Conservation (phyloP, 2,329 filamentous ascomycete species). For the Metarhizium humberi region DNA sequence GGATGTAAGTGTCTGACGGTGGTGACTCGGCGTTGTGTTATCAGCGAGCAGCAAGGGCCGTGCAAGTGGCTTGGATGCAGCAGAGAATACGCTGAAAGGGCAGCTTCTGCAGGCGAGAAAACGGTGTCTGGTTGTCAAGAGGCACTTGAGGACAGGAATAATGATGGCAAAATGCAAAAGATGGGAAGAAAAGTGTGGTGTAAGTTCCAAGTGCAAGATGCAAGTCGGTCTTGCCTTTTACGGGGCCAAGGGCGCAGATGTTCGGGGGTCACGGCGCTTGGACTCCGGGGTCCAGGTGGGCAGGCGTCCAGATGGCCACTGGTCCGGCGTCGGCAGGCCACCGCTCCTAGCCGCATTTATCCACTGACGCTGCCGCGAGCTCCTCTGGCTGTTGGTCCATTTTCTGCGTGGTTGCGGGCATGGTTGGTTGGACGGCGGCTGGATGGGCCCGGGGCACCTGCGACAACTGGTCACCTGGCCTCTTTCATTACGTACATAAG, state of each 20-base stretch:
- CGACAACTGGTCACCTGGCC: background rate
- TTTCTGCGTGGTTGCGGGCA: no score
- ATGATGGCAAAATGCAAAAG: background rate
- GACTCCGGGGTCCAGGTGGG: slow-evolving; percentile 1
- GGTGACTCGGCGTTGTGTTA: no score
- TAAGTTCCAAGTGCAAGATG: background rate
- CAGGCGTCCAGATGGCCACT: background rate
- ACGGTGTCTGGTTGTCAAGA: no score
- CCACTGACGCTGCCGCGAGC: background rate
- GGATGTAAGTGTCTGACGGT: background rate
- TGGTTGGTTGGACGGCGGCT: no score
- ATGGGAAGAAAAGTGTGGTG: background rate
- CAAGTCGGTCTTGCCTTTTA: background rate
- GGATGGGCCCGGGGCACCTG: no score
- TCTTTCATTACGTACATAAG: background rate
- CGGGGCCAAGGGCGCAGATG: no score
- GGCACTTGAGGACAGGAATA: no score
- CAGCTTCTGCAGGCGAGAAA: no score
- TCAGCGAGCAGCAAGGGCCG: no score
- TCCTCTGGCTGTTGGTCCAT: background rate
- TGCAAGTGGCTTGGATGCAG: background rate
- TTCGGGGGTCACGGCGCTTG: background rate
- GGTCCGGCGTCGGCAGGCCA: slow-evolving; percentile 5
- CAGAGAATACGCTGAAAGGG: background rate
- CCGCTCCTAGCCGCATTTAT: slow-evolving; percentile 8